A percentile compares a stretch with the other conserved stretches of the same genome.
Conservation (phyloP, 164 flowering plant species). For the Vitis riparia region DNA sequence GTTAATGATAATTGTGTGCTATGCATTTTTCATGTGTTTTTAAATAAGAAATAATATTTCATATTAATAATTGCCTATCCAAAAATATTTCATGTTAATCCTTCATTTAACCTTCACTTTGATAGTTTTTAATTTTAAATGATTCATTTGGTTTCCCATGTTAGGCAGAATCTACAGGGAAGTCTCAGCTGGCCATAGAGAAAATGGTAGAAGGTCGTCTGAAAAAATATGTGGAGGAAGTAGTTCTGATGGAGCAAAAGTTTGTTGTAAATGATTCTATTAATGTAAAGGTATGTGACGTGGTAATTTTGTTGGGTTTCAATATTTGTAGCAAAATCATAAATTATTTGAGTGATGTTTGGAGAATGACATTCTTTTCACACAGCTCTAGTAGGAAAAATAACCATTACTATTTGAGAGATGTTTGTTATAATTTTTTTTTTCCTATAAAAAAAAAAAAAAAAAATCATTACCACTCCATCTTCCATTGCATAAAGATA, state of each 20-base stretch:
- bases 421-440: too few species aligned
- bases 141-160: conserved; percentile 9
- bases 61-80: too few species aligned
- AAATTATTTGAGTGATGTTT: too few species aligned
- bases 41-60: too few species aligned
- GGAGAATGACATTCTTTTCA: too few species aligned
- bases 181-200: conserved; percentile 82
- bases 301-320: background rate
- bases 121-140: background rate
- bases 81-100: too few species aligned
- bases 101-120: background rate
- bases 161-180: conserved; percentile 87
- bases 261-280: conserved; percentile 72
- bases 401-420: too few species aligned
- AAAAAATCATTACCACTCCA: too few species aligned
- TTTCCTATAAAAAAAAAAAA: too few species aligned
- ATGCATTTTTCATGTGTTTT: too few species aligned
- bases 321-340: background rate
- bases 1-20: background rate
- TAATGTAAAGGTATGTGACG: conserved; percentile 59
- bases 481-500: too few species aligned
- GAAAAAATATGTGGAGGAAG: conserved; percentile 87
- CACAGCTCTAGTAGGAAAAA: too few species aligned
- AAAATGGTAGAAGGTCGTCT: conserved; percentile 98
- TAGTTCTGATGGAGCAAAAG: conserved; percentile 92